Evolutionary conservation across 768 basidiomycete species (phyloP), one percentile per base, ranked within the genome.

Genomic region (Lactarius tabidus): DNA sequence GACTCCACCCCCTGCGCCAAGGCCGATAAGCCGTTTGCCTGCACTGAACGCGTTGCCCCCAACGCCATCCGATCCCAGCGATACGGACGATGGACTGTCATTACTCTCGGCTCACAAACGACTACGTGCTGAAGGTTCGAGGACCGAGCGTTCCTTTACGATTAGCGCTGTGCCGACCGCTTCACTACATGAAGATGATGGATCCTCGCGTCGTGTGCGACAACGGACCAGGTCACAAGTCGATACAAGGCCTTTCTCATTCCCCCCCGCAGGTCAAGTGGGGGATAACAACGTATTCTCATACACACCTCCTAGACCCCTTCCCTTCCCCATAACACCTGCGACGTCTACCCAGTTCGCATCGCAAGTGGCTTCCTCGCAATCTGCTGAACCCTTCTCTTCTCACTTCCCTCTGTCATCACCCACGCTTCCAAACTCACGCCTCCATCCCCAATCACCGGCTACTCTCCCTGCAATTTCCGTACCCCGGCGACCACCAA

Each of bases 401-500:
- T 38, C 39, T 31, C 52, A 52, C 28, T 5, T 23, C 15, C 48
- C 60, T 36, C 33, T 54, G 26, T 20, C 29, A 43, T 41, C 65
- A 17, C 15, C 38, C 23, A 18, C 65, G 26, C 28, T 51, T 29
- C 56, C 60, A 39, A 28, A n/a, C 18, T 2, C 35, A n/a, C 28
- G 20, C 23, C n/a, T 20, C 14, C 48, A 62, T 52, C 17, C 43
- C 31, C 54, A 56, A 31, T 43, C 29, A n/a, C 45, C 58, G 28
- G 29, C 69, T 20, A 45, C 38, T 10, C 60, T 23, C 12, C 60
- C 60, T 33, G 36, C 43, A 14, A 36, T 51, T 41, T 53, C 60
- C 23, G 56, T 68, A 6, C 72, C 68, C 36, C 67, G 64, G 29
- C 74, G 67, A 14, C 71, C 71, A 43, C 71, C 65, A 62, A 72